Conservation (phyloP, 2,329 filamentous ascomycete genomes). For the Xylariaceae sp. region DNA sequence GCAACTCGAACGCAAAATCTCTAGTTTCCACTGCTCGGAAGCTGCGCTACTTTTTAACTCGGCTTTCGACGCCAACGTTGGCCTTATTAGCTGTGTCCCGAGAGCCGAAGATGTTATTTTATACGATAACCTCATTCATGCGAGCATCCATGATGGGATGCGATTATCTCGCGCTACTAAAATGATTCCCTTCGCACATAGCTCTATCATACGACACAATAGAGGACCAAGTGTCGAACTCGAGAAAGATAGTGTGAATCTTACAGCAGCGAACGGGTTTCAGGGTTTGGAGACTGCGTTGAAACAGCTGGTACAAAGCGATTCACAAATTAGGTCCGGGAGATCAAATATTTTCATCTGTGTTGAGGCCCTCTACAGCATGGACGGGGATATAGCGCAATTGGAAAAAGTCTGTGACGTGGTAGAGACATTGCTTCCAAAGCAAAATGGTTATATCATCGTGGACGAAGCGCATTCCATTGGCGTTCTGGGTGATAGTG, state of each 20-base stretch:
- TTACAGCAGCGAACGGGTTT: background rate
- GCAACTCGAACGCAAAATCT: constrained; percentile 53
- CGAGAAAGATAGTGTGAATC: background rate
- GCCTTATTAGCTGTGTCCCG: constrained; percentile 66
- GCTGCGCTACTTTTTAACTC: constrained; percentile 62
- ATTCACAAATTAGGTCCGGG: constrained; percentile 20
- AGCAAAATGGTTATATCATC: constrained; percentile 66
- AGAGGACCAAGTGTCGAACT: background rate
- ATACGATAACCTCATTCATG: constrained; percentile 79
- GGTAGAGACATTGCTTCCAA: constrained; percentile 62
- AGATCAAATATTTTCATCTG: constrained; percentile 68
- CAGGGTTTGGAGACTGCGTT: constrained; percentile 41
- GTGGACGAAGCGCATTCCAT: constrained; percentile 74
- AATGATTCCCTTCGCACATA: constrained; percentile 63
- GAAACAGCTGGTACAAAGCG: constrained; percentile 30
- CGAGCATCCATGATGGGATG: constrained; percentile 82
- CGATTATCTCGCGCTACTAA: constrained; percentile 62
- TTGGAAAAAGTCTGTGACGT: constrained; percentile 65
- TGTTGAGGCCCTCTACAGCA: constrained; percentile 77
- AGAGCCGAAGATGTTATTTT: constrained; percentile 68
- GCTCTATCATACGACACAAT: constrained; percentile 47
- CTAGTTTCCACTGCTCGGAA: constrained; percentile 54
- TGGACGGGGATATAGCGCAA: constrained; percentile 79
- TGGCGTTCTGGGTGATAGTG: constrained; percentile 62
- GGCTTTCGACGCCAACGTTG: constrained; percentile 71